Conservation (phyloP, 1,139 yeast species). For the Saccharomycopsis crataegensis region DNA sequence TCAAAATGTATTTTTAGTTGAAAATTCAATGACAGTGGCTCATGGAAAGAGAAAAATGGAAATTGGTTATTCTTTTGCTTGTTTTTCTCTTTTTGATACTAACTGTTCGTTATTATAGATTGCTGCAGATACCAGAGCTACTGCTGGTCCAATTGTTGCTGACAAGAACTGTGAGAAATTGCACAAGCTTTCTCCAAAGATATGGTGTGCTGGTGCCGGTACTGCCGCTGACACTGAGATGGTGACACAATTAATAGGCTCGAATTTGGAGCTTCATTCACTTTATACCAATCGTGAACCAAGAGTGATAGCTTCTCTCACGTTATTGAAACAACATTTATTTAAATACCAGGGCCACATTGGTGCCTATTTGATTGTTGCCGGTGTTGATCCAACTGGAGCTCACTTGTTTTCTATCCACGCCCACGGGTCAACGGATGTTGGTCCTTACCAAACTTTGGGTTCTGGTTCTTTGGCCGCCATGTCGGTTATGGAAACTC, state of each 20-base stretch:
- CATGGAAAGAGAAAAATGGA: no score
- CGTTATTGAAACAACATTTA: slow-evolving; percentile 88
- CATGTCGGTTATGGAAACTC: slow-evolving; percentile 90
- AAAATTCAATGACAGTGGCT: no score
- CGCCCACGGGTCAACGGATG: slow-evolving; percentile 97
- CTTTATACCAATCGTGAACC: slow-evolving; percentile 80
- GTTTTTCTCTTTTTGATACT: background rate
- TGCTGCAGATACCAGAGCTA: slow-evolving; percentile 98
- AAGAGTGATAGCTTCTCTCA: slow-evolving; percentile 87
- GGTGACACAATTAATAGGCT: slow-evolving; percentile 88
- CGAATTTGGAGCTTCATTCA: slow-evolving; percentile 85
- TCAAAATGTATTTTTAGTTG: no score
- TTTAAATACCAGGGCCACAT: slow-evolving; percentile 95
- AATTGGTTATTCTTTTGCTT: background rate
- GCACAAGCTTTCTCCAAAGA: slow-evolving; percentile 84
- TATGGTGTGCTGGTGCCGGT: slow-evolving; percentile 99
- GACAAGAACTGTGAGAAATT: slow-evolving; percentile 96
- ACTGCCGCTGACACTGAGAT: slow-evolving; percentile 99
- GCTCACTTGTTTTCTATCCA: slow-evolving; percentile 88
- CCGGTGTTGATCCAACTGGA: slow-evolving; percentile 96
- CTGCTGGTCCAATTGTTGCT: slow-evolving; percentile 92
- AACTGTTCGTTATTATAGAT: slow-evolving; percentile 31
- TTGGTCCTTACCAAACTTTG: slow-evolving; percentile 83
- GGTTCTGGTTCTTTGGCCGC: slow-evolving; percentile 99
- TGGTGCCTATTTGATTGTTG: slow-evolving; percentile 95